Evolutionary conservation across 805 yeast genomes (phyloP).

Genomic region (Schwanniomyces sp.): DNA sequence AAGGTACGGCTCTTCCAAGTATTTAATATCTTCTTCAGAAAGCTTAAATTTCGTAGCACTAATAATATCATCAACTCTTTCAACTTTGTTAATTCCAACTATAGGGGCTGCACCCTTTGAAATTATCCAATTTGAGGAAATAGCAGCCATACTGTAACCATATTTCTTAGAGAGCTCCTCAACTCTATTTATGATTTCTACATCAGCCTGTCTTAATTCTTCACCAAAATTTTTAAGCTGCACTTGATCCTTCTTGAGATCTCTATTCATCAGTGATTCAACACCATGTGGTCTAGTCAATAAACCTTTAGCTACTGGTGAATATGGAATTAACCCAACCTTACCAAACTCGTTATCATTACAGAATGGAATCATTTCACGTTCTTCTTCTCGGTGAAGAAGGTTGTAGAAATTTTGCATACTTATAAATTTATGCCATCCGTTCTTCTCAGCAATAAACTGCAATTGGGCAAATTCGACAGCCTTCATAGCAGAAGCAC

Average conservation of each 20-base stretch:
- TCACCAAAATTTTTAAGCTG: constrained; percentile 8
- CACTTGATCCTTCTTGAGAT: constrained; percentile 7
- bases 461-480: constrained; percentile 56
- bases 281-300: constrained; percentile 45
- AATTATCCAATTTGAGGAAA: constrained; percentile 21
- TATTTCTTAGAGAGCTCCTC: constrained; percentile 52
- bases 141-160: constrained; percentile 44
- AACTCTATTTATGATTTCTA: constrained; percentile 38
- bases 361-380: constrained; percentile 59
- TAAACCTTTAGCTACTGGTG: constrained; percentile 56
- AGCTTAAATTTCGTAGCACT: constrained; percentile 8
- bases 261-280: constrained; percentile 3
- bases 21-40: constrained; percentile 32
- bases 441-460: constrained; percentile 52
- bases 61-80: constrained; percentile 16
- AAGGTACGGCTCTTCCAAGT: constrained; percentile 37
- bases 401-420: constrained; percentile 62
- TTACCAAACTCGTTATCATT: constrained; percentile 36
- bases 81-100: constrained; percentile 15
- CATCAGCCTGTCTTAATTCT: constrained; percentile 12
- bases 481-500: constrained; percentile 62
- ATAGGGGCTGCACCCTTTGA: constrained; percentile 16
- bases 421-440: constrained; percentile 58
- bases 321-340: constrained; percentile 62
- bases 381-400: constrained; percentile 60